Evolutionary conservation across 2,329 filamentous ascomycete species (phyloP).

Genomic region (Orbilia quercus): DNA sequence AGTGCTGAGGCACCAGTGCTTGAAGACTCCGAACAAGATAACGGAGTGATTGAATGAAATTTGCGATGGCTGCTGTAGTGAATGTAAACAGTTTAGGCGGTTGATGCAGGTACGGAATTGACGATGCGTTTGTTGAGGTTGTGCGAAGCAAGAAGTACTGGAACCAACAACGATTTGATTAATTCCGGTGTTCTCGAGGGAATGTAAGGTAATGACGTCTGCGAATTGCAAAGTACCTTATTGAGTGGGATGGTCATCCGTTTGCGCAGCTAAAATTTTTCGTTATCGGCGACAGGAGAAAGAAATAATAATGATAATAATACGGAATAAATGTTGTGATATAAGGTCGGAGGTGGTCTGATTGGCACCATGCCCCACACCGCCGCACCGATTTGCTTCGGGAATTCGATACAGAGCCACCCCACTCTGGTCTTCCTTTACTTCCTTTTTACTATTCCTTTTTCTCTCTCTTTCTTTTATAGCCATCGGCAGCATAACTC

Average conservation of each 20-base stretch:
- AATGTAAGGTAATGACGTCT: neutral
- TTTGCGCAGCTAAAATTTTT: too few relatives aligned
- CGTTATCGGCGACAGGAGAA: too few relatives aligned
- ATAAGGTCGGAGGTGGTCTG: neutral
- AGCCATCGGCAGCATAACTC: too few relatives aligned
- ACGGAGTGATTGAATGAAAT: neutral
- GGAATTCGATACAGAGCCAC: neutral
- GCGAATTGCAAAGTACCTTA: too few relatives aligned
- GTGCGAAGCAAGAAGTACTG: too few relatives aligned
- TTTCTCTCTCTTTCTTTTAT: slow-evolving; percentile 1
- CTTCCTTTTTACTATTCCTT: neutral
- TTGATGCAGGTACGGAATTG: neutral
- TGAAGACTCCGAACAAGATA: slow-evolving; percentile 17
- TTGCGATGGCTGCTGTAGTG: neutral
- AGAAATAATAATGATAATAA: too few relatives aligned
- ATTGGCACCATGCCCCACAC: neutral
- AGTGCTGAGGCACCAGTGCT: slow-evolving; percentile 20
- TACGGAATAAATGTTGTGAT: neutral
- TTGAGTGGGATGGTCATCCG: neutral
- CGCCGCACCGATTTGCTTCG: too few relatives aligned
- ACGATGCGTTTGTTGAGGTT: too few relatives aligned
- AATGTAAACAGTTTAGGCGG: neutral
- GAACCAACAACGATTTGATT: too few relatives aligned
- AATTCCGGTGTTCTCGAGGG: too few relatives aligned
- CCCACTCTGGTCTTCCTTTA: neutral